phyloP scores from a whole-genome alignment of 2,329 filamentous ascomycete genomes.

The Sordariomycetes sp. region DNA sequence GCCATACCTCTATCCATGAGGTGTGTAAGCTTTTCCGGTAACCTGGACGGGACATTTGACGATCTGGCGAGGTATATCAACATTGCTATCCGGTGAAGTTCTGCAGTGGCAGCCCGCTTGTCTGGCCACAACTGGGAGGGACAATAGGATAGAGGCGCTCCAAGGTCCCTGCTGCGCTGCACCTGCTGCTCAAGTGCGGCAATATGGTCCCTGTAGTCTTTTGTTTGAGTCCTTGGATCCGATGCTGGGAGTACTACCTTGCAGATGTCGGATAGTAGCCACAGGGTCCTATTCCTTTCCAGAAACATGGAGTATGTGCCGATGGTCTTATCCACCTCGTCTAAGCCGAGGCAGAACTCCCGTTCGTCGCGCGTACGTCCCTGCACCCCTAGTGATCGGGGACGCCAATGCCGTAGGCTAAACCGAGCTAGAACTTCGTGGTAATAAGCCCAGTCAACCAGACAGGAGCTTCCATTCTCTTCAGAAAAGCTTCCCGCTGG shows the following conservation, averaged over 20 bases:
- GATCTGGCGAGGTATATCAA: slow-evolving; percentile 19
- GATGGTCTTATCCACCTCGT: neutral
- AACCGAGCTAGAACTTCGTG: slow-evolving; percentile 17
- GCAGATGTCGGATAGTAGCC: neutral
- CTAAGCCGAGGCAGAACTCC: neutral
- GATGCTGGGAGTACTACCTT: neutral
- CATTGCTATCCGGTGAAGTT: slow-evolving; percentile 16
- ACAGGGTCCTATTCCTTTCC: neutral
- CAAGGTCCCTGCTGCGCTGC: neutral
- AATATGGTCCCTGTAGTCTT: neutral
- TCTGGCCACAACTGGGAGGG: neutral
- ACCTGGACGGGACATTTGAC: slow-evolving; percentile 7
- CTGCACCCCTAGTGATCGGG: neutral
- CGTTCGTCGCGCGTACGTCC: neutral
- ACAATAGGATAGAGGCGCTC: no score
- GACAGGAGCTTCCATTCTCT: slow-evolving; percentile 4
- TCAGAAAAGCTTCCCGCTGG: neutral
- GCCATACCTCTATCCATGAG: slow-evolving; percentile 15
- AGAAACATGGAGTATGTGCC: neutral
- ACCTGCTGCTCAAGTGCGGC: neutral
- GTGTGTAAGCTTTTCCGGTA: slow-evolving; percentile 5
- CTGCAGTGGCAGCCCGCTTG: neutral
- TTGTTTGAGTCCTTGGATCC: neutral
- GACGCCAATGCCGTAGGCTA: slow-evolving; percentile 15
- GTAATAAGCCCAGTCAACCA: slow-evolving; percentile 18